Percentiles rank a stretch among this genome's conserved stretches.
phyloP scores from a whole-genome alignment of 768 basidiomycete genomes.

The Mycena kentingensis region DNA sequence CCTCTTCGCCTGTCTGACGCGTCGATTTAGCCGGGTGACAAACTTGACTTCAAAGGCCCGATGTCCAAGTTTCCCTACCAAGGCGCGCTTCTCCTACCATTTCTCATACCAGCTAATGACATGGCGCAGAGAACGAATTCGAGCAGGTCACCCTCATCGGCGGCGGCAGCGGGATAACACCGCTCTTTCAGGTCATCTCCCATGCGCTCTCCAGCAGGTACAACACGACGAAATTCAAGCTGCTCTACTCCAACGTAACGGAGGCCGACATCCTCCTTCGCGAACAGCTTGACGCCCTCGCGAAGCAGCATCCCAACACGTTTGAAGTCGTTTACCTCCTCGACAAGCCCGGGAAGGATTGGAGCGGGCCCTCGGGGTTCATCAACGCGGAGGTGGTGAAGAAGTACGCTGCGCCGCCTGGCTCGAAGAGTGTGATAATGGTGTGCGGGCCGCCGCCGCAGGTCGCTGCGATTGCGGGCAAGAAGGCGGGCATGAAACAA shows the following conservation, averaged over 20 bases:
- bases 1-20: neutral
- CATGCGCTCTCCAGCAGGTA: conserved; percentile 68
- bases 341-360: conserved; percentile 66
- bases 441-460: conserved; percentile 91
- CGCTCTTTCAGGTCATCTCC: conserved; percentile 78
- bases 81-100: conserved; percentile 41
- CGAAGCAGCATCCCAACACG: conserved; percentile 66
- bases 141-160: conserved; percentile 88
- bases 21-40: conserved; percentile 63
- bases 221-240: conserved; percentile 94
- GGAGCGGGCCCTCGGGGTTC: conserved; percentile 74
- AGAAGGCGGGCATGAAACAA: conserved; percentile 87
- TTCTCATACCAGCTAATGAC: conserved; percentile 1
- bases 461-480: conserved; percentile 84
- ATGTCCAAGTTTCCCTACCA: conserved; percentile 87
- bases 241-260: conserved; percentile 89
- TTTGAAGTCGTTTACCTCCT: conserved; percentile 86
- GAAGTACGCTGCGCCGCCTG: conserved; percentile 67
- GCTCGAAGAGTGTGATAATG: conserved; percentile 76
- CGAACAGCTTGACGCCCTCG: conserved; percentile 70
- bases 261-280: conserved; percentile 89
- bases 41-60: conserved; percentile 87
- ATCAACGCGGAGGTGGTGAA: conserved; percentile 73
- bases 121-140: conserved; percentile 69
- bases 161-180: conserved; percentile 92